Evolutionary conservation across 2,329 filamentous ascomycete genomes (phyloP), one percentile per base, ranked within the genome.

Genomic region (Colletotrichum euphorbiae): DNA sequence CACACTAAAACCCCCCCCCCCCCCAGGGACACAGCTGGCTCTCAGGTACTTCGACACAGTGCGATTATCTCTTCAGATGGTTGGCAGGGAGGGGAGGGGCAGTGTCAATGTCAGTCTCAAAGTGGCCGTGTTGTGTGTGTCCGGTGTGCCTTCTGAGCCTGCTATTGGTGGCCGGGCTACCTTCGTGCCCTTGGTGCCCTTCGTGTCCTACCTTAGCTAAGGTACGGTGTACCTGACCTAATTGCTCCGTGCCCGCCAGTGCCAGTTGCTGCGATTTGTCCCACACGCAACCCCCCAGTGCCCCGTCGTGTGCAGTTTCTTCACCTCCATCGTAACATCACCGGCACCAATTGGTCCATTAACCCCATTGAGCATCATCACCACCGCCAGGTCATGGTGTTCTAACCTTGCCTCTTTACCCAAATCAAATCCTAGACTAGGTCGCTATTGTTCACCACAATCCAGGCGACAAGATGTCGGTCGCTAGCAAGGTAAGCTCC

Each of bases 391-490:
- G 70, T 71, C 70, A 71, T 71, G 70, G 70, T 71, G 70, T 70
- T 70, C 70, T 71, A 70, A 71, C 68, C 69, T 69, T 69, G 68
- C 60, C 64, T 67, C 65, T 69, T 68, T 63, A 69, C 70, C 55
- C 69, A 55, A 63, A 64, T 62, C 61, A 71, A 60, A 70, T 64
- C 69, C 63, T 67, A 71, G 70, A 71, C 70, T 71, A 71, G 70
- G 70, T 71, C 70, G 70, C 70, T 71, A 70, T 71, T 71, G 70
- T 71, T 69, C 52, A 62, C 64, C 70, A 70, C 70, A 71, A 71
- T 71, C 70, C 70, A 71, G 70, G 70, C 70, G 70, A 71, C 70
- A 71, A 71, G 70, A 71, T 71, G 70, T 71, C 70, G 70, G 70
- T 71, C 70, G 70, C 70, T 62, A 70, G 68, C 70, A 71, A 71